Conservation (phyloP, 306 rosid genomes). For the Ammopiptanthus mongolicus region DNA sequence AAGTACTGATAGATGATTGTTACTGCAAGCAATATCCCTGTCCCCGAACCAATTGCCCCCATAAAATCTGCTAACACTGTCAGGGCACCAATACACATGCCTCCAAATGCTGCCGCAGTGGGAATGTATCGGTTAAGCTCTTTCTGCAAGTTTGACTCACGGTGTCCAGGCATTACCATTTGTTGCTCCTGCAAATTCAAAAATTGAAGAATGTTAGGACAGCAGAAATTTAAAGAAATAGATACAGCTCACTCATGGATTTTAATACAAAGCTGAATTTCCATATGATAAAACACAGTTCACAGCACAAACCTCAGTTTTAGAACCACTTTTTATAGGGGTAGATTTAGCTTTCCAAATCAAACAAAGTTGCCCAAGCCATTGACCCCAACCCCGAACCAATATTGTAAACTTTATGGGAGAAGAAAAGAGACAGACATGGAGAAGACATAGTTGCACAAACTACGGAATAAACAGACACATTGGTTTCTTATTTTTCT, state of each 20-base stretch:
- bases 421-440: background rate
- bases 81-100: conserved; percentile 85
- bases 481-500: background rate
- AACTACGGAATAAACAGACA: background rate
- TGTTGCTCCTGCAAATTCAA: conserved; percentile 77
- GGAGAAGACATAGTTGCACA: background rate
- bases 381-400: background rate
- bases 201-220: background rate
- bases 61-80: conserved; percentile 92
- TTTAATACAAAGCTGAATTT: background rate
- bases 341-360: background rate
- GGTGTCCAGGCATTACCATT: conserved; percentile 96
- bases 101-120: conserved; percentile 92
- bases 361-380: background rate
- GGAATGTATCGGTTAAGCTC: conserved; percentile 88
- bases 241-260: background rate
- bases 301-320: background rate
- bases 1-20: conserved; percentile 92
- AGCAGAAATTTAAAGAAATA: background rate
- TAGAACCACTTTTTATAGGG: background rate
- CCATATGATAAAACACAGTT: background rate
- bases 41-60: conserved; percentile 96
- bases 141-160: conserved; percentile 84
- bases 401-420: background rate
- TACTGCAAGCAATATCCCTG: conserved; percentile 85